Evolutionary conservation across 1,284 basidiomycete species (phyloP).

Genomic region (Pseudozyma pruni): DNA sequence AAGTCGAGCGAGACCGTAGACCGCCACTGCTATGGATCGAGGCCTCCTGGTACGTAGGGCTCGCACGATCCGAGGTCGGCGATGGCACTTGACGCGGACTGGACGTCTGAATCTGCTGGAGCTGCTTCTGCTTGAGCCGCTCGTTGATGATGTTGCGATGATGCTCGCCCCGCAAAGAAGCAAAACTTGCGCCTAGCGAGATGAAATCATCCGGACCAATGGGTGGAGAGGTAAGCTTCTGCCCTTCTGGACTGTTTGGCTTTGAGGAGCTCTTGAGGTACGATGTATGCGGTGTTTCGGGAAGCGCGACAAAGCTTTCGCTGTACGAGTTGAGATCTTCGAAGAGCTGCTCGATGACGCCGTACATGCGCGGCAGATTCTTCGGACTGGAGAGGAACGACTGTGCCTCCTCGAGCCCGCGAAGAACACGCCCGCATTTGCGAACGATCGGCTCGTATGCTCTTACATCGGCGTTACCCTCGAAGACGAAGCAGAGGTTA

Average conservation of each 20-base stretch:
- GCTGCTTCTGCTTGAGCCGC: conserved; percentile 35
- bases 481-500: conserved; percentile 92
- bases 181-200: conserved; percentile 35
- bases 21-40: conserved; percentile 5
- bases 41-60: neutral
- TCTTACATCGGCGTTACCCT: conserved; percentile 83
- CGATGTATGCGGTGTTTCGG: conserved; percentile 56
- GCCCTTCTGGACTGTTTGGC: conserved; percentile 27
- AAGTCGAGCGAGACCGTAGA: conserved; percentile 20
- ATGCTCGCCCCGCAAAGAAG: conserved; percentile 32
- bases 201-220: conserved; percentile 38
- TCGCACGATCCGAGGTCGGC: neutral
- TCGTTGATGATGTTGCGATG: conserved; percentile 41
- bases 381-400: conserved; percentile 82
- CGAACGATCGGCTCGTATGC: conserved; percentile 96
- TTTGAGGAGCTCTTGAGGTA: conserved; percentile 37
- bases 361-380: conserved; percentile 79
- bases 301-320: conserved; percentile 65
- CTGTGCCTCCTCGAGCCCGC: conserved; percentile 89
- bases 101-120: conserved; percentile 12
- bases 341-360: conserved; percentile 93
- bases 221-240: conserved; percentile 17
- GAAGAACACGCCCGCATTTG: conserved; percentile 89
- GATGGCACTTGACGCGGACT: conserved; percentile 2
- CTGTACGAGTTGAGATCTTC: conserved; percentile 94